These are phyloP conservation scores for Aspergillus terreus DNA, from an alignment of 2,329 filamentous ascomycete genomes.

Conservation along the genomic window DNA sequence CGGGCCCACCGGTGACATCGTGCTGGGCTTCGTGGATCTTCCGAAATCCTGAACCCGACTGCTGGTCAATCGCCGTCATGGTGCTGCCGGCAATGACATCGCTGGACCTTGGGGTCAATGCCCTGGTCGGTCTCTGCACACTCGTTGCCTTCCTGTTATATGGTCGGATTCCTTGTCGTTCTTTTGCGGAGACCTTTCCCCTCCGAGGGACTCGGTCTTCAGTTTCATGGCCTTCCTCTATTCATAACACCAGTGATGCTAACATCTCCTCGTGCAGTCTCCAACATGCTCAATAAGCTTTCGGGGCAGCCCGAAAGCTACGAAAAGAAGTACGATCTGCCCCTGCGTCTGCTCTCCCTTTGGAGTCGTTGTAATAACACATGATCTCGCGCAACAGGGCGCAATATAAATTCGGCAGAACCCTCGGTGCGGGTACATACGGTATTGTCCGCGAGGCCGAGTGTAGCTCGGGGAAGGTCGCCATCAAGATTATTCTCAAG, in stretches of 20 bases:
- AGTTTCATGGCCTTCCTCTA: constrained; percentile 31
- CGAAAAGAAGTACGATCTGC: constrained; percentile 80
- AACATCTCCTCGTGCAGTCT: constrained; percentile 52
- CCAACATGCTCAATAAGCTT: constrained; percentile 90
- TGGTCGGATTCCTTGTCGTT: not conserved
- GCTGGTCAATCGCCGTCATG: not conserved
- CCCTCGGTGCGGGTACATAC: constrained; percentile 94
- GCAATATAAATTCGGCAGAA: constrained; percentile 88
- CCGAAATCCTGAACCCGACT: not conserved
- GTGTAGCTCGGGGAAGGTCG: constrained; percentile 74
- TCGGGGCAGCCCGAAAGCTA: constrained; percentile 97
- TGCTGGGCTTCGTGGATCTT: not conserved
- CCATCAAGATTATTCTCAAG: constrained; percentile 98
- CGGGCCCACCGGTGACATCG: not conserved
- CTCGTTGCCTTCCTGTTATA: not conserved
- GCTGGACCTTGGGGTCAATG: not conserved
- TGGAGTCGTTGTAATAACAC: constrained; percentile 8
- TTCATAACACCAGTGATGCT: not conserved
- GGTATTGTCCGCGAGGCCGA: constrained; percentile 97
- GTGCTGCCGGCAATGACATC: not conserved
- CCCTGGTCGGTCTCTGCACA: not conserved
- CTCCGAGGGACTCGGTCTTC: not conserved
- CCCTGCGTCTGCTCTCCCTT: not conserved
- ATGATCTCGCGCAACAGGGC: constrained; percentile 52
- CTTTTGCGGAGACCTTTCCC: not conserved